Conservation (phyloP, 2,329 filamentous ascomycete species). For the Microcyclosporella mali region DNA sequence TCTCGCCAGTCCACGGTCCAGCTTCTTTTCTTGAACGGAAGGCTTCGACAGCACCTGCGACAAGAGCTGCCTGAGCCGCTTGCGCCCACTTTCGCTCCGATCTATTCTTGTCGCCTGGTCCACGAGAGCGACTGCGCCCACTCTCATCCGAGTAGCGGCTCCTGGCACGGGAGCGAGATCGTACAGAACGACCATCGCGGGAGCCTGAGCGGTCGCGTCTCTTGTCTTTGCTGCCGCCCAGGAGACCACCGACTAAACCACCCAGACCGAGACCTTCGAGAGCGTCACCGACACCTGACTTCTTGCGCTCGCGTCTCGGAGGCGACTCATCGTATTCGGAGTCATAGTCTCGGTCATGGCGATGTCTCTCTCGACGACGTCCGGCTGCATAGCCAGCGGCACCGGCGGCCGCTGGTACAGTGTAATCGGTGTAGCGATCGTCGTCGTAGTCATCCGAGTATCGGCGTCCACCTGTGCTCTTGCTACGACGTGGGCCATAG, state of each 20-base stretch:
- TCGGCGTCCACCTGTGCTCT: slow-evolving; percentile 51
- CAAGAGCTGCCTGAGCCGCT: slow-evolving; percentile 81
- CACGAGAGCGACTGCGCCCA: slow-evolving; percentile 48
- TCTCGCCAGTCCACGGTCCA: slow-evolving; percentile 82
- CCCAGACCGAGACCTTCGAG: slow-evolving; percentile 55
- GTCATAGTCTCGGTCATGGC: slow-evolving; percentile 43
- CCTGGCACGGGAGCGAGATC: slow-evolving; percentile 47
- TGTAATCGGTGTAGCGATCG: slow-evolving; percentile 50
- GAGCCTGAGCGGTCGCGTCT: slow-evolving; percentile 58
- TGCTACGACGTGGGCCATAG: slow-evolving; percentile 50
- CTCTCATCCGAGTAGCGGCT: slow-evolving; percentile 41
- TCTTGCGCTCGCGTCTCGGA: slow-evolving; percentile 42
- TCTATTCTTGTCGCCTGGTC: slow-evolving; percentile 49
- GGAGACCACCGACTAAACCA: slow-evolving; percentile 45
- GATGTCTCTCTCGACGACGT: slow-evolving; percentile 29
- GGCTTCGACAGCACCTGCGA: slow-evolving; percentile 86
- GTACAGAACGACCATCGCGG: slow-evolving; percentile 39
- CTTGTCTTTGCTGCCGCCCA: slow-evolving; percentile 46
- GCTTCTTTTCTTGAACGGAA: slow-evolving; percentile 85
- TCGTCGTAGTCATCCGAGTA: slow-evolving; percentile 50
- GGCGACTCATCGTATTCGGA: slow-evolving; percentile 41
- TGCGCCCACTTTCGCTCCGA: slow-evolving; percentile 62
- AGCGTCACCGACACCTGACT: slow-evolving; percentile 57
- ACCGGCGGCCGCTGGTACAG: slow-evolving; percentile 38
- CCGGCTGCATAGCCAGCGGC: slow-evolving; percentile 34